A percentile compares a stretch with the other conserved stretches of the same genome.
Evolutionary conservation across 192 early-diverging fungal genomes (phyloP).

Genomic region (Umbelopsis isabellina): DNA sequence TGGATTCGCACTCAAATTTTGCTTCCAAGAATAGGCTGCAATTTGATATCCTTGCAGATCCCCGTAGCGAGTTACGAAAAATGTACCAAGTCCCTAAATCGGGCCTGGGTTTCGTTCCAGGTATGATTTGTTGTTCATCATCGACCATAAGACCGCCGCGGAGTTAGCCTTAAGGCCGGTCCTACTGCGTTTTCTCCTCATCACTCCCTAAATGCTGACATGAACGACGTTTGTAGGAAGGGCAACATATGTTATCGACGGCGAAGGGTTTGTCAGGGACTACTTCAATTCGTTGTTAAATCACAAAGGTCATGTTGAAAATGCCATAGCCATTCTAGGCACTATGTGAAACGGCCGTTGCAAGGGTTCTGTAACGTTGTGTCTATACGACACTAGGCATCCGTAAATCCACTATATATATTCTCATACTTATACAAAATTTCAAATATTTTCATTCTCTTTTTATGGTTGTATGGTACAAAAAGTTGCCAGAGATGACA

Average conservation of each 20-base stretch:
- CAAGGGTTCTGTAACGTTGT: background rate
- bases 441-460: background rate
- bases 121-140: background rate
- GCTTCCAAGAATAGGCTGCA: constrained; percentile 24
- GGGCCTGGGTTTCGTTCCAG: constrained; percentile 21
- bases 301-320: constrained; percentile 28
- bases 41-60: constrained; percentile 40
- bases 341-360: background rate
- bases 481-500: background rate
- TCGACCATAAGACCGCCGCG: background rate
- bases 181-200: background rate
- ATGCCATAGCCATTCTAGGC: background rate
- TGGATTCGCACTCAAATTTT: constrained; percentile 38
- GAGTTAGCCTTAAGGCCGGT: background rate
- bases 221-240: constrained; percentile 14
- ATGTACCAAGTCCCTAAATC: constrained; percentile 35
- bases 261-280: constrained; percentile 21
- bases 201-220: background rate
- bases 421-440: background rate
- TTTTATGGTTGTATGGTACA: constrained; percentile 13
- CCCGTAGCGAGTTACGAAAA: constrained; percentile 23
- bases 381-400: background rate
- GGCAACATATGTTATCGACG: constrained; percentile 31
- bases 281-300: constrained; percentile 27
- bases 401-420: background rate